phyloP scores from a whole-genome alignment of 2,329 filamentous ascomycete genomes.

The Fusarium sp. region DNA sequence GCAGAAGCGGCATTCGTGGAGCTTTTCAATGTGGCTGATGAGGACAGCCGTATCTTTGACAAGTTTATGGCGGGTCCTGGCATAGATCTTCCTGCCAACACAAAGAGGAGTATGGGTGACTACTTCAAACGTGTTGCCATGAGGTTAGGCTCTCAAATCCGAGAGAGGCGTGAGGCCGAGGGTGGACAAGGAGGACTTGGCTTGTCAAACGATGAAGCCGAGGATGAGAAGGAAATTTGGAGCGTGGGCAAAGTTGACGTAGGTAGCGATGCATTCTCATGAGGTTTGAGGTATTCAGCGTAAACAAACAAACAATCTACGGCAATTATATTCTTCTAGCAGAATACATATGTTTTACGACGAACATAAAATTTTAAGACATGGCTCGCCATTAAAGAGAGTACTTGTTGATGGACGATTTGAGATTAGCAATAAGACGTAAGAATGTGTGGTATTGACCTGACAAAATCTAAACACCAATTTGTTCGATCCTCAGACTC shows the following conservation, averaged over 20 bases:
- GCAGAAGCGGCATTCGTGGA: conserved; percentile 95
- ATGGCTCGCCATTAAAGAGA: not conserved
- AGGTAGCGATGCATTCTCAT: conserved; percentile 44
- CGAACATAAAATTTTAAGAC: not conserved
- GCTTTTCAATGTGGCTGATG: conserved; percentile 89
- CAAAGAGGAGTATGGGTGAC: conserved; percentile 91
- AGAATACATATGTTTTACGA: conserved; percentile 1
- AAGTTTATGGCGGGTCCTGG: conserved; percentile 83
- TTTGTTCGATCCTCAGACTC: no score
- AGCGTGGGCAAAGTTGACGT: conserved; percentile 89
- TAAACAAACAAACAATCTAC: not conserved
- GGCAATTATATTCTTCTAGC: not conserved
- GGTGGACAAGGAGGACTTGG: conserved; percentile 89
- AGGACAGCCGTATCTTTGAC: conserved; percentile 88
- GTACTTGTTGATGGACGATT: no score
- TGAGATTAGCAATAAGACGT: no score
- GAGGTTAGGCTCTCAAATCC: conserved; percentile 85
- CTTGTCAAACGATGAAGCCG: conserved; percentile 88
- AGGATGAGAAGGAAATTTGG: conserved; percentile 97
- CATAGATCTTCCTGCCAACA: conserved; percentile 74
- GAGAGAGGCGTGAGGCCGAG: conserved; percentile 91
- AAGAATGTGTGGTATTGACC: no score
- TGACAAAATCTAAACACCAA: no score
- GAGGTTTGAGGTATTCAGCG: conserved; percentile 10
- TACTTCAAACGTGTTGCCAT: conserved; percentile 96